These are phyloP conservation scores for Papilionanthe hybrid DNA, from an alignment of 116 monocot species.

Conservation along the genomic window DNA sequence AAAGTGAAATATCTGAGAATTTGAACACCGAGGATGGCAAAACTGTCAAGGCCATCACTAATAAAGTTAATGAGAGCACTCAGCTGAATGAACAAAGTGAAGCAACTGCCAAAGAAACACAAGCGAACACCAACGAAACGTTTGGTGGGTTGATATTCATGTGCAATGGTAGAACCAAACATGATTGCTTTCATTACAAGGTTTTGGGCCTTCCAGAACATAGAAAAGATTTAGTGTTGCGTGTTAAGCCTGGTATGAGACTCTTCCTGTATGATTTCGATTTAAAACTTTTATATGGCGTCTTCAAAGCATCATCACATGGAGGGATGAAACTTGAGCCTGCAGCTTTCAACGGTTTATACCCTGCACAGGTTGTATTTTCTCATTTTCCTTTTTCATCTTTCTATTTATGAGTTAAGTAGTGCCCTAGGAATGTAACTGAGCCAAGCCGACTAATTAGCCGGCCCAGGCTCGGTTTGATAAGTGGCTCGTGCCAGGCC, in stretches of 20 bases:
- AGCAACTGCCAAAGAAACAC: neutral
- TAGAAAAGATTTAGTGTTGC: slow-evolving; percentile 13
- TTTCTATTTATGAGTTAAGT: neutral
- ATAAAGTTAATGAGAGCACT: neutral
- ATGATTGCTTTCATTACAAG: slow-evolving; percentile 19
- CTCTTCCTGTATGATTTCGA: slow-evolving; percentile 23
- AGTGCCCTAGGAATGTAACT: neutral
- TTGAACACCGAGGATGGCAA: neutral
- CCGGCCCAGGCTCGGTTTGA: no score
- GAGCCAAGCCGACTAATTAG: no score
- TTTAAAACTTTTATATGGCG: slow-evolving; percentile 13
- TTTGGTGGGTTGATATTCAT: slow-evolving; percentile 20
- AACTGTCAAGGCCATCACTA: neutral
- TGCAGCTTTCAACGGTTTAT: slow-evolving; percentile 17
- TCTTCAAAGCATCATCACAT: slow-evolving; percentile 17
- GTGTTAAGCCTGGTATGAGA: slow-evolving; percentile 12
- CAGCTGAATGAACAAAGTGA: slow-evolving; percentile 7
- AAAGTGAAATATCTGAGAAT: neutral
- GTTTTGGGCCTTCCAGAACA: slow-evolving; percentile 17
- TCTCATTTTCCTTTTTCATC: neutral
- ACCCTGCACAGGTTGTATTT: slow-evolving; percentile 17
- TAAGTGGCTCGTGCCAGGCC: no score
- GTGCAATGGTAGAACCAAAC: slow-evolving; percentile 15
- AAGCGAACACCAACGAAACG: neutral
- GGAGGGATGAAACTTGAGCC: slow-evolving; percentile 25